These are phyloP conservation scores for Soucietia sequanensis DNA, from an alignment of 805 yeast species.

Conservation along the genomic window DNA sequence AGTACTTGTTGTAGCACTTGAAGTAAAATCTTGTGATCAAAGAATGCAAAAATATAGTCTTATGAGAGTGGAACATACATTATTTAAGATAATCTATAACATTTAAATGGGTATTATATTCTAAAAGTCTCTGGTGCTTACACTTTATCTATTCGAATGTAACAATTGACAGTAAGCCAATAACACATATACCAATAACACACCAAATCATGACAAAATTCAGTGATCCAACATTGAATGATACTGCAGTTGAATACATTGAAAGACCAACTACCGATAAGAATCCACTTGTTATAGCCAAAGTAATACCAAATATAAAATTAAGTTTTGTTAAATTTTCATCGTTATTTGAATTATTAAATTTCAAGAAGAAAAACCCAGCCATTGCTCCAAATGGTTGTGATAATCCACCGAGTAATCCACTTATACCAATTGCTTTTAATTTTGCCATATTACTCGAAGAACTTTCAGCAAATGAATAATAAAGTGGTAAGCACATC, in stretches of 20 bases:
- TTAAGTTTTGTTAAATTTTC: slow-evolving; percentile 31
- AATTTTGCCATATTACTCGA: slow-evolving; percentile 44
- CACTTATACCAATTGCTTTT: slow-evolving; percentile 64
- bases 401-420: slow-evolving; percentile 74
- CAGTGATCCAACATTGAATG: slow-evolving; percentile 69
- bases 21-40: too few species aligned
- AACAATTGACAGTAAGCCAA: slow-evolving; percentile 39
- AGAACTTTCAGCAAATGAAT: slow-evolving; percentile 53
- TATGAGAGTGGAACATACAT: too few species aligned
- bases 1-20: too few species aligned
- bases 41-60: too few species aligned
- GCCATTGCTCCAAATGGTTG: slow-evolving; percentile 88
- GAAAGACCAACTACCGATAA: slow-evolving; percentile 77
- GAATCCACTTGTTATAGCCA: slow-evolving; percentile 82
- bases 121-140: too few species aligned
- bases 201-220: slow-evolving; percentile 58
- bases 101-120: too few species aligned
- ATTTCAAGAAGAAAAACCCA: slow-evolving; percentile 51
- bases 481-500: slow-evolving; percentile 85
- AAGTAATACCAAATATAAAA: slow-evolving; percentile 57
- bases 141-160: not conserved
- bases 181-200: slow-evolving; percentile 56
- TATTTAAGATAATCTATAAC: too few species aligned
- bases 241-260: slow-evolving; percentile 80
- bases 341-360: slow-evolving; percentile 30